Conservation (phyloP, 2,329 filamentous ascomycete species). For the Biscogniauxia sp. region DNA sequence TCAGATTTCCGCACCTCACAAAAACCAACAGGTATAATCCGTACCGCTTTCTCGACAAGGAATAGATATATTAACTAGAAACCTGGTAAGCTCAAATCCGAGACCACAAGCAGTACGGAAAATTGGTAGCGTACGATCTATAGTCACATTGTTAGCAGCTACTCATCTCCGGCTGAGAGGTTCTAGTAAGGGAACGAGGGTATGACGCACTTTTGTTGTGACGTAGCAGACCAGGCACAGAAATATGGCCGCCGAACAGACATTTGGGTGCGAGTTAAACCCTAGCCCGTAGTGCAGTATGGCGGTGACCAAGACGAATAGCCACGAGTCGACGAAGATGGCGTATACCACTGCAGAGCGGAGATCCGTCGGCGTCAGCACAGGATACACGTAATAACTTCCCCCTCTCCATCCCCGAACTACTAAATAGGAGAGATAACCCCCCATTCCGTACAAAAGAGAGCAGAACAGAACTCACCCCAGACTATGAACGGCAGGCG, state of each 20-base stretch:
- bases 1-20: background rate
- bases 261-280: constrained; percentile 46
- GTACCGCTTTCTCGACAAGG: constrained; percentile 61
- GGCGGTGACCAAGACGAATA: constrained; percentile 57
- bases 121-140: constrained; percentile 13
- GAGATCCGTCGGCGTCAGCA: too few relatives aligned
- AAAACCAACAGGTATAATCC: constrained; percentile 17
- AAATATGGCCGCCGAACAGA: constrained; percentile 58
- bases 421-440: too few relatives aligned
- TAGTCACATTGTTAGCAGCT: background rate
- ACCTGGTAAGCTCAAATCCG: background rate
- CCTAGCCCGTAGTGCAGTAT: constrained; percentile 57
- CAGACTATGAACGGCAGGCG: constrained; percentile 42
- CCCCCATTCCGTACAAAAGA: too few relatives aligned
- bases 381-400: too few relatives aligned
- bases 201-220: constrained; percentile 54
- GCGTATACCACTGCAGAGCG: constrained; percentile 51
- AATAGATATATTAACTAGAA: constrained; percentile 60
- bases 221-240: constrained; percentile 62
- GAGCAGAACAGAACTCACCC: constrained; percentile 33
- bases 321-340: constrained; percentile 59
- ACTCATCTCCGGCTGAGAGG: background rate
- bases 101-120: background rate
- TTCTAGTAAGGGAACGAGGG: background rate
- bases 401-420: too few relatives aligned